Conservation (phyloP, 2,329 filamentous ascomycete genomes). For the Metarhizium sp. region DNA sequence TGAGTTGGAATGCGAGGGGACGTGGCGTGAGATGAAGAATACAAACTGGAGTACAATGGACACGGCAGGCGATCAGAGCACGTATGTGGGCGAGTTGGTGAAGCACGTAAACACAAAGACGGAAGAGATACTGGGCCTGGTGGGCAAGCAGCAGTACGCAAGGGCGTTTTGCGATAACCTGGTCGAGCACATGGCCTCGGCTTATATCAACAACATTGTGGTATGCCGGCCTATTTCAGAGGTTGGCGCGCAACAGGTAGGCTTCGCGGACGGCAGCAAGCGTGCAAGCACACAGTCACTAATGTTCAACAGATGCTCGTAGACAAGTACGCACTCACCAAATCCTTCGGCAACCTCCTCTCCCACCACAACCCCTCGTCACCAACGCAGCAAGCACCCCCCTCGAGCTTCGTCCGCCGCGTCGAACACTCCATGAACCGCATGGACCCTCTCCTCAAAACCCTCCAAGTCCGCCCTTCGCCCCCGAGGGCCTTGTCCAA, state of each 20-base stretch:
- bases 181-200: constrained; percentile 74
- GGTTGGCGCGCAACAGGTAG: constrained; percentile 82
- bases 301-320: constrained; percentile 65
- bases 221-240: constrained; percentile 87
- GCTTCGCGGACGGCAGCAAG: constrained; percentile 3
- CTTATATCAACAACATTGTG: constrained; percentile 76
- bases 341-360: constrained; percentile 64
- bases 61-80: constrained; percentile 84
- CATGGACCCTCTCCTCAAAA: constrained; percentile 89
- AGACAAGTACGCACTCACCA: constrained; percentile 85
- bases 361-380: constrained; percentile 47
- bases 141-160: constrained; percentile 89
- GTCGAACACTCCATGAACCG: constrained; percentile 77
- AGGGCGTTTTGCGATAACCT: constrained; percentile 91
- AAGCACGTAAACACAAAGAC: constrained; percentile 62
- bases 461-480: constrained; percentile 83
- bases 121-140: constrained; percentile 62
- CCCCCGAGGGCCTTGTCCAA: constrained; percentile 93
- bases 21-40: constrained; percentile 96
- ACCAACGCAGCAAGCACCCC: constrained; percentile 28
- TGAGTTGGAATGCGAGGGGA: constrained; percentile 71
- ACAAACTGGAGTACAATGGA: constrained; percentile 94
- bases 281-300: not conserved
- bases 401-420: constrained; percentile 68
- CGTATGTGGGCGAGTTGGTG: constrained; percentile 78